phyloP scores from a whole-genome alignment of 108 stramenopile genomes.

The Chaetoceros tenuissimus region DNA sequence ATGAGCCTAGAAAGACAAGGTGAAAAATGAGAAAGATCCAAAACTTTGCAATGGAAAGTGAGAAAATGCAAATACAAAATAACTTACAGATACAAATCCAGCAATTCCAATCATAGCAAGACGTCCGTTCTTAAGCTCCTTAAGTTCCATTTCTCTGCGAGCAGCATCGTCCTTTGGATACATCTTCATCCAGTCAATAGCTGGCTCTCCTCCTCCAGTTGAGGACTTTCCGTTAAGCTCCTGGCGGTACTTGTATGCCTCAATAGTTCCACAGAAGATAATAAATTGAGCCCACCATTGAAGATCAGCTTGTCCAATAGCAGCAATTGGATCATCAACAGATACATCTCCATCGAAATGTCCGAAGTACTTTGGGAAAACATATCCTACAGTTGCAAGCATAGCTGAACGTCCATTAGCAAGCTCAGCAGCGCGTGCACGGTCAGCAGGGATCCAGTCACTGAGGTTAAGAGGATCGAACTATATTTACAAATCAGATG shows the following conservation, averaged over 20 bases:
- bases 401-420: constrained; percentile 87
- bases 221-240: constrained; percentile 74
- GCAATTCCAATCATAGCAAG: constrained; percentile 93
- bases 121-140: constrained; percentile 92
- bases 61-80: not conserved
- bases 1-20: not conserved
- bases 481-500: too few relatives aligned
- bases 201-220: constrained; percentile 71
- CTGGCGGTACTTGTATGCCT: constrained; percentile 77
- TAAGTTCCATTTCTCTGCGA: constrained; percentile 65
- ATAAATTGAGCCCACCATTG: constrained; percentile 93
- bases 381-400: constrained; percentile 80
- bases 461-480: constrained; percentile 79
- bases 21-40: not conserved
- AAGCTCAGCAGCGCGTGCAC: constrained; percentile 81
- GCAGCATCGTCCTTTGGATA: constrained; percentile 50
- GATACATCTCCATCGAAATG: constrained; percentile 65
- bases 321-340: constrained; percentile 84
- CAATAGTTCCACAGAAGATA: constrained; percentile 76
- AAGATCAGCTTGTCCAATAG: constrained; percentile 76
- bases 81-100: constrained; percentile 30
- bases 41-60: not conserved
- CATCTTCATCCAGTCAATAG: constrained; percentile 75
- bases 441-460: constrained; percentile 70
- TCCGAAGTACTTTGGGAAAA: constrained; percentile 67